Evolutionary conservation across 2,329 filamentous ascomycete genomes (phyloP).

Genomic region (Coniochaeta sp.): DNA sequence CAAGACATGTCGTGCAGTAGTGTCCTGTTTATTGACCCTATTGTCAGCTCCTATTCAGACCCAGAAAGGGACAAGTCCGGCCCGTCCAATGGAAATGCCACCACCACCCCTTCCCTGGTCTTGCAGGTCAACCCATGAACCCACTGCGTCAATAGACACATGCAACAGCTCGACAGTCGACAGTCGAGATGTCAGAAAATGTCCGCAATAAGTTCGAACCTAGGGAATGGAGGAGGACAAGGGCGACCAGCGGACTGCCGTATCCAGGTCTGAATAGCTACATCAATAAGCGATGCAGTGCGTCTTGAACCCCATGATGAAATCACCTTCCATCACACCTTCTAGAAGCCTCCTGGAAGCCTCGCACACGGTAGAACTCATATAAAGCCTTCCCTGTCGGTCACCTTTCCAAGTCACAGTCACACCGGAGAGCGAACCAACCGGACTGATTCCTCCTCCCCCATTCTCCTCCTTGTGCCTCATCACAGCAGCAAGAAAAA

Average conservation of each 20-base stretch:
- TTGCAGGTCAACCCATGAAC: neutral
- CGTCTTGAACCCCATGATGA: neutral
- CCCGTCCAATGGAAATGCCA: neutral
- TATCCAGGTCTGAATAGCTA: neutral
- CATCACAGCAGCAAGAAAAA: neutral
- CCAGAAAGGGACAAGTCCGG: neutral
- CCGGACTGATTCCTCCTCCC: neutral
- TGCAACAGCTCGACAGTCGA: too few species aligned
- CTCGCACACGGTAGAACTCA: neutral
- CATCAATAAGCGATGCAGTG: neutral
- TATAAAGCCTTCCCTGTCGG: neutral
- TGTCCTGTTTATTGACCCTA: neutral
- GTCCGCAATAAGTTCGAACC: neutral
- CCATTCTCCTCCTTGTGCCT: neutral
- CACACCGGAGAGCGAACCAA: neutral
- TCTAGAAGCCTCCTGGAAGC: slow-evolving; percentile 1
- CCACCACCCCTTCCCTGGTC: too few species aligned
- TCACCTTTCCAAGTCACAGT: neutral
- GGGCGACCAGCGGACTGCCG: neutral
- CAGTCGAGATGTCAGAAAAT: neutral
- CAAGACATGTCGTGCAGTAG: slow-evolving; percentile 1
- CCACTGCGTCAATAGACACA: too few species aligned
- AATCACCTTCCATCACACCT: slow-evolving; percentile 1
- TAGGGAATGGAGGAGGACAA: neutral
- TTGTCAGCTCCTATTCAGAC: slow-evolving; percentile 3